phyloP scores from a whole-genome alignment of 768 basidiomycete genomes.

The Tylopilus felleus region DNA sequence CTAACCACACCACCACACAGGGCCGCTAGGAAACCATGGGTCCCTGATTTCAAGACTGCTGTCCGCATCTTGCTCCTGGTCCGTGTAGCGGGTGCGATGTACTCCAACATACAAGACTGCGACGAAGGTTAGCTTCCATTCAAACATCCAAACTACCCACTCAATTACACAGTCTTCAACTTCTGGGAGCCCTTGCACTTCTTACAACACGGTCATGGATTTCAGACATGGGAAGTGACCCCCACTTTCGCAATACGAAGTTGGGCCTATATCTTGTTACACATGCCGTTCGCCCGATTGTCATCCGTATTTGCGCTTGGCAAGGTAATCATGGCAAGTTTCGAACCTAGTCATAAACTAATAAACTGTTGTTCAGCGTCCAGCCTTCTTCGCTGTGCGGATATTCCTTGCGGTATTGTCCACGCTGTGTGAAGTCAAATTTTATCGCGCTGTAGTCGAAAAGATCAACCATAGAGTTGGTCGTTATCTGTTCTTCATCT shows the following conservation, averaged over 20 bases:
- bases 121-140: conserved; percentile 73
- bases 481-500: conserved; percentile 88
- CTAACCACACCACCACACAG: conserved; percentile 36
- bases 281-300: conserved; percentile 64
- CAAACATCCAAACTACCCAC: neutral
- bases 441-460: conserved; percentile 79
- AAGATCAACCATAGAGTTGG: conserved; percentile 87
- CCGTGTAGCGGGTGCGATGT: conserved; percentile 86
- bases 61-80: conserved; percentile 80
- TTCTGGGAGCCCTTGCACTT: conserved; percentile 99
- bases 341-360: conserved; percentile 3
- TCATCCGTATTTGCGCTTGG: conserved; percentile 56
- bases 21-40: conserved; percentile 75
- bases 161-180: conserved; percentile 75
- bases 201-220: conserved; percentile 77
- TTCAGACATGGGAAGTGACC: conserved; percentile 98
- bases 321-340: conserved; percentile 54
- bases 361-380: conserved; percentile 51
- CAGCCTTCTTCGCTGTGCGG: conserved; percentile 85
- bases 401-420: conserved; percentile 73
- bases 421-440: conserved; percentile 71
- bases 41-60: conserved; percentile 80
- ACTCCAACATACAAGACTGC: conserved; percentile 90
- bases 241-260: conserved; percentile 89
- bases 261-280: conserved; percentile 89